Base-by-base conservation (phyloP, 1,284 basidiomycete genomes). In the Ustilago cynodontis region DNA sequence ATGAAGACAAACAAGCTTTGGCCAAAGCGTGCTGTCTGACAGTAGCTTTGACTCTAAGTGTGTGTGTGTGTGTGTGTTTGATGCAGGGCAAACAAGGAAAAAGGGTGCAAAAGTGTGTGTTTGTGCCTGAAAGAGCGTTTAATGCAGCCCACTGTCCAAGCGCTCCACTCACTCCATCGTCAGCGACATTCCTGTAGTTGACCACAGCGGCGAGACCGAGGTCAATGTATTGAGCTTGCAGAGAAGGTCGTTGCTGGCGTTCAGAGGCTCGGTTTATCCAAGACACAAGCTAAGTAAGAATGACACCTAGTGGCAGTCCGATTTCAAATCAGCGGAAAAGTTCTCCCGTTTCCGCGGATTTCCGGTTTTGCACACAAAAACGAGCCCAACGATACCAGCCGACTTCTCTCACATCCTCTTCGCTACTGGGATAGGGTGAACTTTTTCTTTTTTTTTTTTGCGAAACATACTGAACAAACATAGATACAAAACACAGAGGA, bases 401-500 rank as follows among this genome's bases (percentile, higher is more conserved):
- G n/a, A n/a, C 41, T 5, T 1, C 10, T 43, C 8, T 6, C 41
- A 33, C 6, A 11, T 20, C 41, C 20, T n/a, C n/a, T 14, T 9
- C 35, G 14, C 35, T 37, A 37, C 35, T 37, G 8, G 35, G 14
- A 16, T 14, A 37, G 14, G 14, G 14, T 37, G 6, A 11, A 33
- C 31, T 33, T 33, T 33, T 43, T 43, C 41, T 43, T 37, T 43
- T 43, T 43, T 20, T 7, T n/a, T n/a, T 16, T 26, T 49, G 24
- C 47, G 11, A 49, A 41, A 56, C 54, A 56, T 43, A 41, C 20
- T 41, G 29, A 35, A 56, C 54, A 45, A 29, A 22, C 54, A 56
- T 43, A 29, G 45, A 29, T 56, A 45, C 54, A 56, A 41, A 20
- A 53, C 51, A 31, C 7, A 35, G 20, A 14, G 20, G n/a, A 45